Evolutionary conservation across 306 rosid genomes (phyloP).

Genomic region (Dryas octopetala): DNA sequence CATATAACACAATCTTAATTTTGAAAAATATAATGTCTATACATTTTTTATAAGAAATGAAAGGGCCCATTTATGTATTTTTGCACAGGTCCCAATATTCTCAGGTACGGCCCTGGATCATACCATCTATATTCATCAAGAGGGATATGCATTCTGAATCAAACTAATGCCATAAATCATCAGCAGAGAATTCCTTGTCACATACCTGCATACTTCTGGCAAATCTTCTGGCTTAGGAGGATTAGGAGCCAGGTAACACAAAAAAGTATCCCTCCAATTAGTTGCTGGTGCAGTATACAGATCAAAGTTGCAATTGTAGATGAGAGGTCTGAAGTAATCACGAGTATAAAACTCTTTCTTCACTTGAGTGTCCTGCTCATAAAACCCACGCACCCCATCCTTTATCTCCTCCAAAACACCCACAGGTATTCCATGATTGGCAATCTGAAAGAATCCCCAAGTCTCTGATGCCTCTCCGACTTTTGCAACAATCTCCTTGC

Average conservation of each 20-base stretch:
- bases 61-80: not conserved
- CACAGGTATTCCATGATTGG: slow-evolving; percentile 42
- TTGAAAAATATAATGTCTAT: no score
- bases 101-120: no score
- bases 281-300: slow-evolving; percentile 13
- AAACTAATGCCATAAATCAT: no score
- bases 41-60: no score
- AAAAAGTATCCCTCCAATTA: slow-evolving; percentile 29
- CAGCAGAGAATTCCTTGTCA: not conserved
- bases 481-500: slow-evolving; percentile 20
- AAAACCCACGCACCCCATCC: slow-evolving; percentile 34
- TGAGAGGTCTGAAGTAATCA: slow-evolving; percentile 3
- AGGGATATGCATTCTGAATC: no score
- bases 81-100: no score
- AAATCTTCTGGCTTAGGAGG: slow-evolving; percentile 1
- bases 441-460: slow-evolving; percentile 44
- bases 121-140: no score
- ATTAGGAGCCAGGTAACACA: slow-evolving; percentile 12
- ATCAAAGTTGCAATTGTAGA: slow-evolving; percentile 35
- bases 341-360: slow-evolving; percentile 37
- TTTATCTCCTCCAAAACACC: slow-evolving; percentile 37
- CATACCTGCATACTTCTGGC: slow-evolving; percentile 16
- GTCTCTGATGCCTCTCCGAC: slow-evolving; percentile 39
- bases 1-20: no score
- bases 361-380: slow-evolving; percentile 35